A percentile compares a stretch with the other conserved stretches of the same genome.
Evolutionary conservation across 345 rosid species (phyloP).

Genomic region (Isatis tinctoria): DNA sequence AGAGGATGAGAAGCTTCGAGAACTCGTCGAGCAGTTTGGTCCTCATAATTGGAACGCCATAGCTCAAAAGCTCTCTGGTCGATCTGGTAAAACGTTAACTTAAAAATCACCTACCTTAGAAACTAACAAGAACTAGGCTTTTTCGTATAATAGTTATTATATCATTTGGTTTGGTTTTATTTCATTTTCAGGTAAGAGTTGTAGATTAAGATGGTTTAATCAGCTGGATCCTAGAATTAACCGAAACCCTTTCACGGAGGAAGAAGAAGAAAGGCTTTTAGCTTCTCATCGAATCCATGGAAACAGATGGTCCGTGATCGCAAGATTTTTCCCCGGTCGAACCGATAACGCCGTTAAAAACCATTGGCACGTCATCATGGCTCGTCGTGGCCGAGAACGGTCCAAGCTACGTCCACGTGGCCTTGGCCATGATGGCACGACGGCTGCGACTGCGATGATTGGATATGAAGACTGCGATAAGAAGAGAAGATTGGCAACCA

Average conservation of each 20-base stretch:
- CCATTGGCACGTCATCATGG: slow-evolving; percentile 97
- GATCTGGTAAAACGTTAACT: slow-evolving; percentile 60
- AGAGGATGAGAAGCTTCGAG: slow-evolving; percentile 66
- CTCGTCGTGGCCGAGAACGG: slow-evolving; percentile 75
- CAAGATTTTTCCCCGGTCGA: slow-evolving; percentile 79
- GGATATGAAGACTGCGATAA: neutral
- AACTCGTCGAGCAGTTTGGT: slow-evolving; percentile 75
- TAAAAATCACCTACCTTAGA: neutral
- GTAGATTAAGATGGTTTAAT: slow-evolving; percentile 94
- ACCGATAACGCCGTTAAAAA: slow-evolving; percentile 96
- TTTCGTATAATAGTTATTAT: neutral
- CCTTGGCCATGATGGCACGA: slow-evolving; percentile 9
- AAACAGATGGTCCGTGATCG: slow-evolving; percentile 90
- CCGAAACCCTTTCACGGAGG: slow-evolving; percentile 66
- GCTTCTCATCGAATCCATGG: slow-evolving; percentile 72
- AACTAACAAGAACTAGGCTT: neutral
- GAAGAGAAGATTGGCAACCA: slow-evolving; percentile 12
- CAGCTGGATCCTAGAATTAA: slow-evolving; percentile 91
- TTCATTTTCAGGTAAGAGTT: slow-evolving; percentile 66
- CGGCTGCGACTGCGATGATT: neutral
- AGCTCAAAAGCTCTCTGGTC: slow-evolving; percentile 76
- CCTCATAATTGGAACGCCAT: slow-evolving; percentile 98
- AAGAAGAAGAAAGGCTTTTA: slow-evolving; percentile 77
- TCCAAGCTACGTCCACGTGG: slow-evolving; percentile 33
- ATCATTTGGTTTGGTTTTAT: neutral